Base-by-base conservation (phyloP, 148 eudicot species). In the Simmondsia chinensis region DNA sequence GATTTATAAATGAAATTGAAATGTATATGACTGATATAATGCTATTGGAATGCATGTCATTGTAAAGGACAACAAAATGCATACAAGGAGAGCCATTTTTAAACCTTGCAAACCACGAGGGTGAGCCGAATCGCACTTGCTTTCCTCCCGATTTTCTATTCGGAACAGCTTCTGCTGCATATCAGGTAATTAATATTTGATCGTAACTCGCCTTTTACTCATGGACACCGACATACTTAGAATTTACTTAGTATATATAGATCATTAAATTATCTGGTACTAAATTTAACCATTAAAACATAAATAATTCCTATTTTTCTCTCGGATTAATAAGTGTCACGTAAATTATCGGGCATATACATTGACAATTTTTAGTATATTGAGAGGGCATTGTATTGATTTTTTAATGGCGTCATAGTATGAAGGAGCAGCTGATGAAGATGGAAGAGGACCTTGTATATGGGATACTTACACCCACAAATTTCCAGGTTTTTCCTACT, bases 341-440 rank as follows among this genome's bases (percentile, higher is more conserved):
- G n/a, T n/a, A n/a, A n/a, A n/a, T n/a, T n/a, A n/a, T n/a, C n/a
- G n/a, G n/a, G n/a, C n/a, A n/a, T n/a, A n/a, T n/a, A n/a, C n/a
- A n/a, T n/a, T 5, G 13, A 9, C 13, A 9, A 10, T 36, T 7
- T 9, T 36, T 11, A 6, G 9, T 36, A 6, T 11, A 6, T 11
- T 3, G 9, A n/a, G 6, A 7, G 22, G 1, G 7, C 21, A 14
- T 33, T 47, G 21, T 27, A 24, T 57, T n/a, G 37, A 15, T n/a
- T n/a, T n/a, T n/a, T n/a, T 18, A 4, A 23, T 31, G 27, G 17
- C 28, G 8, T 20, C 26, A n/a, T 7, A 69, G 74, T 69, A 48
- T 43, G 74, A 69, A 64, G 74, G 74, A 13, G 70, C 57, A 25
- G 74, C 70, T 17, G 15, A 8, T 43, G 54, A 48, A 48, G 69